These are phyloP conservation scores for Pseudomonodictys pantanalensis DNA, from an alignment of 495 filamentous ascomycete genomes.

Conservation along the genomic window DNA sequence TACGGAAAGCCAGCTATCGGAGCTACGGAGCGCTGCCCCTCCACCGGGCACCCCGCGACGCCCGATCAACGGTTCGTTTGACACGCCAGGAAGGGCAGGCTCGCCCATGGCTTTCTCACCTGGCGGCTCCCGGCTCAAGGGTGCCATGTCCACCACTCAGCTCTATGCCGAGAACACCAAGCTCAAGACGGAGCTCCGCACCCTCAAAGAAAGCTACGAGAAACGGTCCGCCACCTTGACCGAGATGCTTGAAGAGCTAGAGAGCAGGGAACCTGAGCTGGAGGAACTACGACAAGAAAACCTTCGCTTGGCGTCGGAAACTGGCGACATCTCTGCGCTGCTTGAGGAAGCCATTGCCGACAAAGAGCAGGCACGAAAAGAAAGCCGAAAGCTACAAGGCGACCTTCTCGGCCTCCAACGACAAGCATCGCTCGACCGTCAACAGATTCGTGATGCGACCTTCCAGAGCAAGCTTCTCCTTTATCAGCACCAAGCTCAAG, in stretches of 20 bases:
- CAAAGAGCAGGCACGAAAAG: constrained; percentile 55
- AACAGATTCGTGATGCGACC: constrained; percentile 87
- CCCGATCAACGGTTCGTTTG: constrained; percentile 50
- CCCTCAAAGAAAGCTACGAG: constrained; percentile 66
- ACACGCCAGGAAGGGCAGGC: constrained; percentile 55
- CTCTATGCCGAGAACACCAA: constrained; percentile 64
- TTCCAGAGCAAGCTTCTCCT: constrained; percentile 85
- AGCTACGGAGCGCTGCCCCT: constrained; percentile 37
- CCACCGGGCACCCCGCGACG: constrained; percentile 58
- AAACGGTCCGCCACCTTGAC: constrained; percentile 72
- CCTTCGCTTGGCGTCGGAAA: constrained; percentile 57
- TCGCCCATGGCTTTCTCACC: constrained; percentile 58
- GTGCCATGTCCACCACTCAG: constrained; percentile 62
- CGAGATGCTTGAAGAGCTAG: constrained; percentile 67
- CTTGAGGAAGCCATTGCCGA: constrained; percentile 56
- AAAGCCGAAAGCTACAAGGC: constrained; percentile 68
- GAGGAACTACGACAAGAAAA: constrained; percentile 58
- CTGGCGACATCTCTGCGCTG: constrained; percentile 75
- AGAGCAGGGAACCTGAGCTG: constrained; percentile 59
- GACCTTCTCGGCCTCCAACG: constrained; percentile 65
- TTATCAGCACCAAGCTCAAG: constrained; percentile 71
- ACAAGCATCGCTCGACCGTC: constrained; percentile 75
- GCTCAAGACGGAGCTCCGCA: constrained; percentile 57
- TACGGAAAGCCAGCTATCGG: constrained; percentile 53
- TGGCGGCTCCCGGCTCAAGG: constrained; percentile 53